Evolutionary conservation across 805 yeast species (phyloP).

Genomic region (Metschnikowia orientalis): DNA sequence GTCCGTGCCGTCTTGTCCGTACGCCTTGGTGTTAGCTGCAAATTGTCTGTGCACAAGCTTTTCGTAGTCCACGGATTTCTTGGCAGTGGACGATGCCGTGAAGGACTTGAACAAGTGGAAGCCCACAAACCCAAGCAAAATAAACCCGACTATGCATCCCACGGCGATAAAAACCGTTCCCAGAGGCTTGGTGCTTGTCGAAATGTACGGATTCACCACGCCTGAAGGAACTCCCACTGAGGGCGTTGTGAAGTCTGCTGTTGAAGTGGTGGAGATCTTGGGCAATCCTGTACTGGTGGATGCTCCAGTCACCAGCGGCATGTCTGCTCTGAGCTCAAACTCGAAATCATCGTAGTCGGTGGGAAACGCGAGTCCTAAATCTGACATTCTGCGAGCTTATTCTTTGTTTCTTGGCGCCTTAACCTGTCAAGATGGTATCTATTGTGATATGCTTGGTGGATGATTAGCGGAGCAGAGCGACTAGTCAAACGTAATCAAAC

Average conservation of each 20-base stretch:
- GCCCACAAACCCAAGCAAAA: conserved; percentile 46
- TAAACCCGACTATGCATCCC: conserved; percentile 62
- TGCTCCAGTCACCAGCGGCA: conserved; percentile 5
- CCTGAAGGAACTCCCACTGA: conserved; percentile 55
- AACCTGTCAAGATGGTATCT: no score
- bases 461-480: no score
- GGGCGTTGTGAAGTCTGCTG: conserved; percentile 40
- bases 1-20: conserved; percentile 17
- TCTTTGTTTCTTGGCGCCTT: no score
- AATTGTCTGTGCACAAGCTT: conserved; percentile 31
- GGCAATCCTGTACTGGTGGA: conserved; percentile 14
- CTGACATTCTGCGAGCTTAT: no score
- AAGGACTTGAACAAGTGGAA: conserved; percentile 51
- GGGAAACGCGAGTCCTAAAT: background rate
- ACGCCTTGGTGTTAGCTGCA: conserved; percentile 27
- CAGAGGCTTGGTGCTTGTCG: conserved; percentile 47
- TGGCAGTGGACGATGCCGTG: conserved; percentile 49
- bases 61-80: conserved; percentile 36
- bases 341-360: background rate
- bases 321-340: background rate
- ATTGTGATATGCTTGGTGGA: no score
- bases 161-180: conserved; percentile 85
- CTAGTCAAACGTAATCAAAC: no score
- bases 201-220: conserved; percentile 59
- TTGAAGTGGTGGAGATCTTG: conserved; percentile 7